Base-by-base conservation (phyloP, 2,329 filamentous ascomycete genomes). In the Phoma sp. region DNA sequence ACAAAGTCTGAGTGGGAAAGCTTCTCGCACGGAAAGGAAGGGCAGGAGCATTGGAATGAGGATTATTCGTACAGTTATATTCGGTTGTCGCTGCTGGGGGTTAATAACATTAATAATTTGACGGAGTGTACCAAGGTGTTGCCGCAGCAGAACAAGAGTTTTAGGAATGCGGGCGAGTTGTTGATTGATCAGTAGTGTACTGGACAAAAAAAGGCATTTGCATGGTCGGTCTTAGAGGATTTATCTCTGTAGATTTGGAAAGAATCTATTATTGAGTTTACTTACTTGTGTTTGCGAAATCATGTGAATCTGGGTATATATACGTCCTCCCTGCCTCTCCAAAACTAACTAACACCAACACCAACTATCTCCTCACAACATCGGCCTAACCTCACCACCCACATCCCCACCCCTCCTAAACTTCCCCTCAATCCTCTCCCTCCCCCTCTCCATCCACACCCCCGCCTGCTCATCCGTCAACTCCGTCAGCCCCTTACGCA, bases 111-210 rank as follows among this genome's bases (percentile, higher is more conserved):
- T 64, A 83, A 84, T 67, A 60, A 70, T 5, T 66, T 84, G 43
- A 80, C 75, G 2, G 81, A 84, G 58, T 84, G 82, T 73, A 81
- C 80, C 11, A 78, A 79, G 61, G 79, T 79, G 3, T 68, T 84
- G 15, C 81, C 71, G 0, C 53, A 12, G 17, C 39, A 53, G 11
- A 52, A 23, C 11, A 43, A 43, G 15, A 30, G 14, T 2, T 65
- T 66, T 36, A 47, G 39, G 47, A 49, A 32, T 10, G 59, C 62
- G 12, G 51, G 53, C 1, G 50, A 61, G 28, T 48, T 60, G 29
- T 33, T 58, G 26, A 56, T 17, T 20, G 50, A n/a, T n/a, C n/a
- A n/a, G n/a, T n/a, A n/a, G n/a, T n/a, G n/a, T n/a, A n/a, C n/a
- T n/a, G n/a, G n/a, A n/a, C n/a, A n/a, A n/a, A n/a, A n/a, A n/a